A percentile compares a stretch with the other conserved stretches of the same genome.
Conservation (phyloP, 192 early-diverging fungal genomes). For the Obelidium mucronatum region DNA sequence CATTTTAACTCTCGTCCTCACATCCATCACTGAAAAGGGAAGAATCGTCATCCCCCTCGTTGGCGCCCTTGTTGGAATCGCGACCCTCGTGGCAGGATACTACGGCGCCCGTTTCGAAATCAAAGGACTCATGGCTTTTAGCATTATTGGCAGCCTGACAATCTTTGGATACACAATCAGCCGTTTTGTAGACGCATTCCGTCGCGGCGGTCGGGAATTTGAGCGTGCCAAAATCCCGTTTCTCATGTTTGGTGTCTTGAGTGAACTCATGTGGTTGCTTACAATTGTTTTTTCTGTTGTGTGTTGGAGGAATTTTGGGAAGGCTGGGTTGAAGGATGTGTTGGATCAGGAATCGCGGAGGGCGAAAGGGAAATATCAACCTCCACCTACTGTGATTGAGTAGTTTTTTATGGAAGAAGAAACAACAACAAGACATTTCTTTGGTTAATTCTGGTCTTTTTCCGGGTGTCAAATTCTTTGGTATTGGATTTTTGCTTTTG, state of each 20-base stretch:
- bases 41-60: constrained; percentile 2
- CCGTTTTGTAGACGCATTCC: neutral
- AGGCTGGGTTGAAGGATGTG: neutral
- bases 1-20: constrained; percentile 26
- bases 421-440: too few species aligned
- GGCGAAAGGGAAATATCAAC: neutral
- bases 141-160: neutral
- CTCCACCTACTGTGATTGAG: neutral
- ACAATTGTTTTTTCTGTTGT: neutral
- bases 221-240: constrained; percentile 12
- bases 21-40: neutral
- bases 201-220: neutral
- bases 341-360: constrained; percentile 3
- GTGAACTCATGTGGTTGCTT: neutral
- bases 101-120: constrained; percentile 24
- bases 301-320: neutral
- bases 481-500: too few species aligned
- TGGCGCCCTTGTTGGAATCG: neutral
- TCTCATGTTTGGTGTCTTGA: neutral
- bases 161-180: constrained; percentile 19
- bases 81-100: constrained; percentile 1
- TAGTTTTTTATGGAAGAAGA: too few species aligned
- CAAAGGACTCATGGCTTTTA: neutral
- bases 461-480: too few species aligned
- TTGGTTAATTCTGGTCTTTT: too few species aligned